Percentiles rank a stretch among this genome's conserved stretches.
Conservation (phyloP, 139 green algal species). For the Trebouxia sp. region DNA sequence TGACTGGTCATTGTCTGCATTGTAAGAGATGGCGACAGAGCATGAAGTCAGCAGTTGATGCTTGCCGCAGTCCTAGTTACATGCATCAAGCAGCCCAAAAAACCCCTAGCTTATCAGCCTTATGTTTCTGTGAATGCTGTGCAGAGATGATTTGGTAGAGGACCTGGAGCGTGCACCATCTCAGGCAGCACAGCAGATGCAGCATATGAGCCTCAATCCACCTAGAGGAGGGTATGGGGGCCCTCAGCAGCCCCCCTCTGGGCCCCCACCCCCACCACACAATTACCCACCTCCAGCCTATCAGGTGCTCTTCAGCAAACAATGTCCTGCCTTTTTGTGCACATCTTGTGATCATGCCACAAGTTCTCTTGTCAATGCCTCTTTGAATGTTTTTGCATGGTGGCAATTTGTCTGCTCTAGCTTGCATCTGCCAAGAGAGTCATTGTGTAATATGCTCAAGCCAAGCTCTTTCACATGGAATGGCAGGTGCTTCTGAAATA, state of each 20-base stretch:
- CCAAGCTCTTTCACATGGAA: neutral
- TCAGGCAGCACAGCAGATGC: conserved; percentile 25
- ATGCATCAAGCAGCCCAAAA: neutral
- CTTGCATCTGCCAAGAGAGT: no score
- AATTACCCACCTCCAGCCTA: conserved; percentile 28
- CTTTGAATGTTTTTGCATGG: neutral
- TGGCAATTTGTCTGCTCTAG: no score
- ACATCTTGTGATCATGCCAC: neutral
- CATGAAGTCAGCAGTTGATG: neutral
- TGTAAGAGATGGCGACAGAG: neutral
- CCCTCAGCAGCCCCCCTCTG: neutral
- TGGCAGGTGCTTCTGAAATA: neutral
- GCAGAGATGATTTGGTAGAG: conserved; percentile 53
- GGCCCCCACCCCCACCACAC: neutral
- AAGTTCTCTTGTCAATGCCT: neutral
- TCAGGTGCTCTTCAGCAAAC: neutral
- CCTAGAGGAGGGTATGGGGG: neutral
- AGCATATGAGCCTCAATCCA: neutral
- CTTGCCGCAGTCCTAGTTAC: neutral
- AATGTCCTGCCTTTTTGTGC: neutral
- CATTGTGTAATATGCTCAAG: no score
- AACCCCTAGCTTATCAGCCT: neutral
- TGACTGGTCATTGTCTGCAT: neutral
- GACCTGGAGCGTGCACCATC: conserved; percentile 37
- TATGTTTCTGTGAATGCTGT: neutral